phyloP scores from a whole-genome alignment of 441 rosid species.

The Hypseocharis bilobata region DNA sequence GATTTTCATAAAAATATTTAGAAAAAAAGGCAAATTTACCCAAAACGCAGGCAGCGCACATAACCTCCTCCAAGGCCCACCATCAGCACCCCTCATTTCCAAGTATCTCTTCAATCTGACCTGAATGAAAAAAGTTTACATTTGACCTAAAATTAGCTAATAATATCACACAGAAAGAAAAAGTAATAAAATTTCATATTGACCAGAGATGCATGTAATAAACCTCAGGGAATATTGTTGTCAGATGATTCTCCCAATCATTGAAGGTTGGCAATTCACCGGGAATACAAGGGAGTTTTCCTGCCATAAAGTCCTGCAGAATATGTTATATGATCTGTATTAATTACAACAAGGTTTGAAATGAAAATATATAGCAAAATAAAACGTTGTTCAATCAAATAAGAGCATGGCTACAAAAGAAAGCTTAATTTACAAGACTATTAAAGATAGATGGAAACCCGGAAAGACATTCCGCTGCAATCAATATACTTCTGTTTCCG shows the following conservation, averaged over 20 bases:
- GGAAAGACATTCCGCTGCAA: constrained; percentile 88
- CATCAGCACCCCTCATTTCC: constrained; percentile 99
- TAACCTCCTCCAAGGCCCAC: constrained; percentile 97
- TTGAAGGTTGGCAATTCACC: constrained; percentile 85
- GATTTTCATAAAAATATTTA: too few relatives aligned
- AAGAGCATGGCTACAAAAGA: constrained; percentile 7
- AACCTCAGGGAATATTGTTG: constrained; percentile 97
- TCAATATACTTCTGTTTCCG: constrained; percentile 75
- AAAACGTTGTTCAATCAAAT: neutral
- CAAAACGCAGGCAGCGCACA: constrained; percentile 97
- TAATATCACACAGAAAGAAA: neutral
- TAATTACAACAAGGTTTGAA: neutral
- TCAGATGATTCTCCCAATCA: constrained; percentile 97
- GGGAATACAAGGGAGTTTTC: constrained; percentile 81
- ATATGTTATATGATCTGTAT: neutral
- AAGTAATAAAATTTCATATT: neutral
- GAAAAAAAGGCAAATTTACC: constrained; percentile 33
- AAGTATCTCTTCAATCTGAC: constrained; percentile 91
- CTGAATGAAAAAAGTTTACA: constrained; percentile 31
- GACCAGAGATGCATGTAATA: neutral
- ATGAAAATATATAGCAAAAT: neutral
- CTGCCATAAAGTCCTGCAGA: constrained; percentile 81
- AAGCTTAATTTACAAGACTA: constrained; percentile 29
- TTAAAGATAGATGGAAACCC: constrained; percentile 59
- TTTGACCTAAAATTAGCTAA: constrained; percentile 15